These are phyloP conservation scores for Alternaria ethzedia DNA, from an alignment of 2,329 filamentous ascomycete genomes.

Conservation along the genomic window DNA sequence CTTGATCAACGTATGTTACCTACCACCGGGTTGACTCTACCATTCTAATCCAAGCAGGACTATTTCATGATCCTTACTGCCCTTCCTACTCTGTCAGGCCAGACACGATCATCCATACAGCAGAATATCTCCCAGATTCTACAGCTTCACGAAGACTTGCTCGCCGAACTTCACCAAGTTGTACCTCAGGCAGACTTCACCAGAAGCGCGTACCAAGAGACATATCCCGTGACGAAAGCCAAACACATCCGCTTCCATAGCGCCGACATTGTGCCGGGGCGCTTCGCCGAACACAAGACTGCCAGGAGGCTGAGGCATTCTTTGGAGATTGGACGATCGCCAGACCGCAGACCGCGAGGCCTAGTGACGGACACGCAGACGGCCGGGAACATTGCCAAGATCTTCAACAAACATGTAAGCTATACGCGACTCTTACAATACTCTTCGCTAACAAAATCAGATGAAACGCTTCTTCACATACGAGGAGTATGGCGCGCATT, in stretches of 20 bases:
- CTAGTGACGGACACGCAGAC: conserved; percentile 60
- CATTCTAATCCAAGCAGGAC: conserved; percentile 36
- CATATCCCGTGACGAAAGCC: conserved; percentile 41
- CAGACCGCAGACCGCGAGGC: conserved; percentile 45
- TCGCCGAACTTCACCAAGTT: conserved; percentile 73
- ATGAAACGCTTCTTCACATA: conserved; percentile 85
- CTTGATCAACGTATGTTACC: conserved; percentile 74
- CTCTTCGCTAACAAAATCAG: conserved; percentile 56
- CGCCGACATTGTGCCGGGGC: conserved; percentile 53
- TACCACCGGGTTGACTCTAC: neutral
- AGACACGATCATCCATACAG: conserved; percentile 75
- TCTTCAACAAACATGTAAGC: conserved; percentile 61
- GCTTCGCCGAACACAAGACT: conserved; percentile 43
- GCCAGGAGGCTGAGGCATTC: conserved; percentile 52
- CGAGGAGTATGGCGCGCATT: conserved; percentile 89
- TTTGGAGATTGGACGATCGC: conserved; percentile 53
- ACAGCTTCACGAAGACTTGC: conserved; percentile 80
- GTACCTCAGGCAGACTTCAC: conserved; percentile 69
- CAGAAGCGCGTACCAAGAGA: conserved; percentile 42
- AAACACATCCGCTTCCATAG: conserved; percentile 58
- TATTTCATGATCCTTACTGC: conserved; percentile 68
- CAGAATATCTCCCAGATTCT: conserved; percentile 80
- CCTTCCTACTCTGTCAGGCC: conserved; percentile 68
- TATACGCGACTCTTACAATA: conserved; percentile 7
- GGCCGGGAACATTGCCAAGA: conserved; percentile 59